Evolutionary conservation across 805 yeast species (phyloP).

Genomic region (Wickerhamiella spandovensis): DNA sequence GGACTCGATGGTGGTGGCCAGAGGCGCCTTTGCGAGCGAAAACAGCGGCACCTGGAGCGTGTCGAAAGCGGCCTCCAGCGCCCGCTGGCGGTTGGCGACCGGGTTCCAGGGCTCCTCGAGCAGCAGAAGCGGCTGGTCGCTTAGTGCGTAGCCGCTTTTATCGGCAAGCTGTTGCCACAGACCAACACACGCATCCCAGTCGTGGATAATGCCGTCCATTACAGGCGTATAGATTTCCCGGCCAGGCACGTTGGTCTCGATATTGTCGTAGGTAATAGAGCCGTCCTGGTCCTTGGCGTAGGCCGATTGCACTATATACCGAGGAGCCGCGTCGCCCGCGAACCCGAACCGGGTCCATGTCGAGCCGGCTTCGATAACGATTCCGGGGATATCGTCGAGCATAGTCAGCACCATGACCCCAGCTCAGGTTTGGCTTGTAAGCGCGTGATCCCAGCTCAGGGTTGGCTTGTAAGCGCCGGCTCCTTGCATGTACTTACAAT

Average conservation of each 20-base stretch:
- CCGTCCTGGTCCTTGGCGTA: constrained; percentile 32
- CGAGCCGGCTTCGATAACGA: constrained; percentile 86
- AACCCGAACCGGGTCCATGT: constrained; percentile 70
- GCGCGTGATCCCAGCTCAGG: too few species aligned
- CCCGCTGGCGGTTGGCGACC: constrained; percentile 46
- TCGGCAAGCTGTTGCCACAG: constrained; percentile 55
- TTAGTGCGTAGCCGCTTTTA: constrained; percentile 38
- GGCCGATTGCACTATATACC: constrained; percentile 56
- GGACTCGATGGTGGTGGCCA: constrained; percentile 76
- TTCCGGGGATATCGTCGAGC: constrained; percentile 71
- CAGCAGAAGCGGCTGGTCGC: constrained; percentile 63
- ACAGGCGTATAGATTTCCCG: constrained; percentile 19
- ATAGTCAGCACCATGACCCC: too few species aligned
- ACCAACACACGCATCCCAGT: constrained; percentile 75
- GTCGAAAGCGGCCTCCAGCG: constrained; percentile 63
- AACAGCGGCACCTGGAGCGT: constrained; percentile 64
- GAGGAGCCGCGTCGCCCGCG: constrained; percentile 86
- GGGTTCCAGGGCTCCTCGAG: constrained; percentile 87
- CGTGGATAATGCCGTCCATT: constrained; percentile 27
- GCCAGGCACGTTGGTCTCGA: constrained; percentile 9
- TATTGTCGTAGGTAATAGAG: constrained; percentile 16
- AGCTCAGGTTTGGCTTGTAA: too few species aligned
- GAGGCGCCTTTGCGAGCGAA: constrained; percentile 65
- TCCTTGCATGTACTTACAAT: too few species aligned
- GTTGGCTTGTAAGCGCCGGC: too few species aligned